Base-by-base conservation (phyloP, 192 early-diverging fungal species). In the Polychytrium aggregatum region DNA sequence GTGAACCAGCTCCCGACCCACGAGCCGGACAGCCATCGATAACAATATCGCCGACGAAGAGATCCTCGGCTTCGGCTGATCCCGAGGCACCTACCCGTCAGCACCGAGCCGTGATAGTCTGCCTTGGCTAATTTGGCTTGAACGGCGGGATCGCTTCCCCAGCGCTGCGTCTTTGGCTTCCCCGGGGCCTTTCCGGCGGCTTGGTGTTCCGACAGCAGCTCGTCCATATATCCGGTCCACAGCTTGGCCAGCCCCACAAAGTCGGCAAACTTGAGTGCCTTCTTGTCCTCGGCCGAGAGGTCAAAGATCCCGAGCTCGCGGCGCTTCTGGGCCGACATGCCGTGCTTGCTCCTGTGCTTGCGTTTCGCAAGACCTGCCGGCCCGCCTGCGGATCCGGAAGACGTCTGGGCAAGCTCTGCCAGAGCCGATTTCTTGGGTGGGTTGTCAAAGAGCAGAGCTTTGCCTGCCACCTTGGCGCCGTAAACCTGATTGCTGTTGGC, bases 61-160 rank as follows among this genome's bases (percentile, higher is more conserved):
- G n/a, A n/a, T n/a, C n/a, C n/a, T n/a, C n/a, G n/a, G n/a, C n/a
- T n/a, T n/a, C n/a, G n/a, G n/a, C n/a, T n/a, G n/a, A 30, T 47
- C 8, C 48, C 14, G 48, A 10, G 13, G 25, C 16, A 24, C 59
- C 41, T 60, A 79, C 77, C 87, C 5, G 83, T 76, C 11, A 96
- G 41, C 14, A 67, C 58, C 1, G 86, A 80, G 2, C 92, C 92
- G 55, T 96, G 90, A 62, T 81, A 79, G 50, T 96, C 92, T 2
- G 88, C 88, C 45, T 86, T 86, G 8, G 83, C 40, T 25, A 85
- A 26, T 24, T 83, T 83, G 27, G 70, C 65, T 2, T 66, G 52
- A 30, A 67, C 59, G 10, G 38, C 41, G 1, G 46, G 18, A 1
- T 17, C n/a, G 4, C 8, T 28, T 3, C 22, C 44, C 24, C 3